A percentile compares a stretch with the other conserved stretches of the same genome.
Conservation (phyloP, 2,329 filamentous ascomycete species). For the Bipolaris victoriae region DNA sequence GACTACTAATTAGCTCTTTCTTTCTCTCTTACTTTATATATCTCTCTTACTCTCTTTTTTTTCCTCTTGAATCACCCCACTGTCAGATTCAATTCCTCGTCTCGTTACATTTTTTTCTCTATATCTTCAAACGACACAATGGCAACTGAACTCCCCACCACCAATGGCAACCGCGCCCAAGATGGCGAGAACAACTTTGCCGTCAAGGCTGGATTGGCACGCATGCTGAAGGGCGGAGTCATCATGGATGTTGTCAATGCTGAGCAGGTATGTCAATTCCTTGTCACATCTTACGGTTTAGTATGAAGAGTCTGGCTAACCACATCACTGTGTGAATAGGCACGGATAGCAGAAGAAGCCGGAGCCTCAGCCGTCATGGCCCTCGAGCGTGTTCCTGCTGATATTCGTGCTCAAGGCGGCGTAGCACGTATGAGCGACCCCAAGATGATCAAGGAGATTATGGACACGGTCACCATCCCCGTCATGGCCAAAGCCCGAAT, state of each 20-base stretch:
- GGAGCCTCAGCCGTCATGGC: conserved; percentile 98
- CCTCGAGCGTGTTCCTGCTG: conserved; percentile 93
- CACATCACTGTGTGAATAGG: conserved; percentile 55
- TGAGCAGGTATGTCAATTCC: conserved; percentile 65
- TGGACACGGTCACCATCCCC: conserved; percentile 91
- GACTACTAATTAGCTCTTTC: conserved; percentile 5
- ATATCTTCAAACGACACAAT: conserved; percentile 35
- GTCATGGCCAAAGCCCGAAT: conserved; percentile 99
- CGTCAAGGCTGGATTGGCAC: conserved; percentile 92
- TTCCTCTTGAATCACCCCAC: background rate
- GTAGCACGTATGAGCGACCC: conserved; percentile 98
- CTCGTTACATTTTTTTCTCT: background rate
- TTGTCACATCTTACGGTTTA: no score
- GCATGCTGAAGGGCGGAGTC: conserved; percentile 98
- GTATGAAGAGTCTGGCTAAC: background rate
- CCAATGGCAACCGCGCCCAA: conserved; percentile 52
- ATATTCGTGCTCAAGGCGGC: conserved; percentile 90
- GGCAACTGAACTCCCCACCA: conserved; percentile 57
- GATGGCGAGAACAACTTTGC: conserved; percentile 69
- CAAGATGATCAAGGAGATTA: conserved; percentile 92
- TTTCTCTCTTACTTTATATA: background rate
- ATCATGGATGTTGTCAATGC: conserved; percentile 99
- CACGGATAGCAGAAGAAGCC: conserved; percentile 95
- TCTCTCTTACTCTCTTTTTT: background rate
- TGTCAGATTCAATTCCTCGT: background rate